Evolutionary conservation across 345 rosid genomes (phyloP).

Genomic region (Cochlearia excelsa): DNA sequence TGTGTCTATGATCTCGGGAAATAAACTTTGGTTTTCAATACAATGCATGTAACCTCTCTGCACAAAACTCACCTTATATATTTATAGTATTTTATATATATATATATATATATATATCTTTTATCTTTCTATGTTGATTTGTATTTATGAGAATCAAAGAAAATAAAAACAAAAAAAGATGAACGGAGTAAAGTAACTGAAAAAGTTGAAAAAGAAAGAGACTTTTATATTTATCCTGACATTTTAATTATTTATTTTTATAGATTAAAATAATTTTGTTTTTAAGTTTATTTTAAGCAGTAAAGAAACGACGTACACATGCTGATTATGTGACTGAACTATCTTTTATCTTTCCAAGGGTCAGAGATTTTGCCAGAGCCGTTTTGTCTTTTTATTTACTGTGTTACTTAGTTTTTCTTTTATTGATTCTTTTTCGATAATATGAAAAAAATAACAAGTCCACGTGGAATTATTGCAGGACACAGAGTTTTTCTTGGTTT

Average conservation of each 20-base stretch:
- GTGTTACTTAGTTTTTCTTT: constrained; percentile 12
- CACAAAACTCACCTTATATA: background rate
- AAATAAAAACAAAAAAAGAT: constrained; percentile 7
- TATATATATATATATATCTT: constrained; percentile 3
- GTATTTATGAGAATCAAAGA: constrained; percentile 29
- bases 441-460: constrained; percentile 33
- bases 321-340: constrained; percentile 87
- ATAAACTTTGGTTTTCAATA: constrained; percentile 20
- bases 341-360: constrained; percentile 53
- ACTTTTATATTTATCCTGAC: constrained; percentile 11
- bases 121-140: constrained; percentile 17
- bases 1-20: constrained; percentile 30
- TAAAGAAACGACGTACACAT: constrained; percentile 69
- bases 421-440: constrained; percentile 25
- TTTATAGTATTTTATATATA: too few species aligned
- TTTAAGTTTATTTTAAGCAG: constrained; percentile 3
- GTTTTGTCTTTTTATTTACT: constrained; percentile 40
- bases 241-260: constrained; percentile 12
- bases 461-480: constrained; percentile 36
- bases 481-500: constrained; percentile 14
- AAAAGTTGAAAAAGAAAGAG: constrained; percentile 33
- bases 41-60: constrained; percentile 36
- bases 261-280: background rate
- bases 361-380: constrained; percentile 66
- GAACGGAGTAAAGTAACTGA: constrained; percentile 39